phyloP scores from a whole-genome alignment of 805 yeast species.

The Cyberlindnera maritima region DNA sequence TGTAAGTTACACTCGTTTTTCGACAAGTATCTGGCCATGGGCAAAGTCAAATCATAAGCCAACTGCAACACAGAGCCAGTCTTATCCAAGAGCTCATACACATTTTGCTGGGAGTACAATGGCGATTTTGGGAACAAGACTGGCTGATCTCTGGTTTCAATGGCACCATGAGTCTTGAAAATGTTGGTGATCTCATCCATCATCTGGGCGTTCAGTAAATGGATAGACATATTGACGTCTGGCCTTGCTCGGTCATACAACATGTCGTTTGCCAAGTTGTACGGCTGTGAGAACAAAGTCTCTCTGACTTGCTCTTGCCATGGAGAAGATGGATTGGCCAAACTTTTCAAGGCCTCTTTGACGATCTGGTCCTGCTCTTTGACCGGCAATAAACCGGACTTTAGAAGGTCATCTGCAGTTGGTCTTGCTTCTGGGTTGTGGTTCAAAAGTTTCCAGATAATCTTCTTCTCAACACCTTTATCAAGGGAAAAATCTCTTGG shows the following conservation, averaged over 20 bases:
- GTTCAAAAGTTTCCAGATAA: conserved; percentile 64
- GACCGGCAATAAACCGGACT: conserved; percentile 82
- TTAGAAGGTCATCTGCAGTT: conserved; percentile 68
- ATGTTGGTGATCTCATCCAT: conserved; percentile 57
- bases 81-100: conserved; percentile 78
- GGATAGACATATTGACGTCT: conserved; percentile 39
- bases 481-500: conserved; percentile 63
- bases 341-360: conserved; percentile 79
- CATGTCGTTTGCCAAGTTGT: conserved; percentile 79
- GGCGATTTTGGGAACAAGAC: conserved; percentile 80
- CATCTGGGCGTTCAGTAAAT: conserved; percentile 57
- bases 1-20: conserved; percentile 48
- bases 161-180: conserved; percentile 82
- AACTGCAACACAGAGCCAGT: conserved; percentile 87
- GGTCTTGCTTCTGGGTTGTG: conserved; percentile 83
- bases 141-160: conserved; percentile 66
- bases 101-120: conserved; percentile 58
- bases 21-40: conserved; percentile 83
- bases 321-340: conserved; percentile 88
- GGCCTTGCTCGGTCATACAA: conserved; percentile 59
- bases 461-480: conserved; percentile 58
- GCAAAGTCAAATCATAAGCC: conserved; percentile 86
- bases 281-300: conserved; percentile 81
- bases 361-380: conserved; percentile 88
- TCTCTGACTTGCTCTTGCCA: conserved; percentile 93